These are phyloP conservation scores for Hibiscus trionum DNA, from an alignment of 345 rosid species.

Conservation along the genomic window DNA sequence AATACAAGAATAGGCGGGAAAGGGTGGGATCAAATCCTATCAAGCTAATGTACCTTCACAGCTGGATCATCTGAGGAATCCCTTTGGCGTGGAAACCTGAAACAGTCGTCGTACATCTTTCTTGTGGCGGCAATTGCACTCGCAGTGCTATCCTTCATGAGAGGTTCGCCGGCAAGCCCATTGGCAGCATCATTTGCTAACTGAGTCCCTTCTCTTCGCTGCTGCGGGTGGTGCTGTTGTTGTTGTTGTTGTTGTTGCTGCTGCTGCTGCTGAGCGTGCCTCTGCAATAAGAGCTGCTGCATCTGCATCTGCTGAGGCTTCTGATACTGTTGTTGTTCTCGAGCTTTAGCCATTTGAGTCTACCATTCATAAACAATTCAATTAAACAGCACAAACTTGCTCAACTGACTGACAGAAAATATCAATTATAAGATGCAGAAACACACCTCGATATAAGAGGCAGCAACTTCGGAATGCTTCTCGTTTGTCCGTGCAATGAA, in stretches of 20 bases:
- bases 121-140: slow-evolving; percentile 36
- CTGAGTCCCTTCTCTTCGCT: slow-evolving; percentile 33
- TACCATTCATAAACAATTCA: slow-evolving; percentile 19
- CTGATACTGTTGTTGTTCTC: slow-evolving; percentile 43
- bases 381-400: slow-evolving; percentile 4
- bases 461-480: slow-evolving; percentile 50
- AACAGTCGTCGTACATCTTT: slow-evolving; percentile 42
- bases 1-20: not conserved
- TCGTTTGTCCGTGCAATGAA: slow-evolving; percentile 50
- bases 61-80: slow-evolving; percentile 39
- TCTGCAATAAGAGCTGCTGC: slow-evolving; percentile 45
- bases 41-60: slow-evolving; percentile 32
- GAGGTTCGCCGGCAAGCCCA: slow-evolving; percentile 24
- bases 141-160: slow-evolving; percentile 31
- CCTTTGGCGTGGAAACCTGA: slow-evolving; percentile 47
- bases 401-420: not conserved
- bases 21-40: not conserved
- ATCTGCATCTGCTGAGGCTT: slow-evolving; percentile 37
- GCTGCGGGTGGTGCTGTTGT: slow-evolving; percentile 39
- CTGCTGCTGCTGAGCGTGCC: slow-evolving; percentile 38
- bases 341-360: slow-evolving; percentile 41
- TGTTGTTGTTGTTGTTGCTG: slow-evolving; percentile 34
- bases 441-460: slow-evolving; percentile 50
- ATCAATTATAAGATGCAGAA: not conserved
- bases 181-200: slow-evolving; percentile 21